Percentiles rank a stretch among this genome's conserved stretches.
Evolutionary conservation across 2,329 filamentous ascomycete species (phyloP).

Genomic region (Colletotrichum tofieldiae): DNA sequence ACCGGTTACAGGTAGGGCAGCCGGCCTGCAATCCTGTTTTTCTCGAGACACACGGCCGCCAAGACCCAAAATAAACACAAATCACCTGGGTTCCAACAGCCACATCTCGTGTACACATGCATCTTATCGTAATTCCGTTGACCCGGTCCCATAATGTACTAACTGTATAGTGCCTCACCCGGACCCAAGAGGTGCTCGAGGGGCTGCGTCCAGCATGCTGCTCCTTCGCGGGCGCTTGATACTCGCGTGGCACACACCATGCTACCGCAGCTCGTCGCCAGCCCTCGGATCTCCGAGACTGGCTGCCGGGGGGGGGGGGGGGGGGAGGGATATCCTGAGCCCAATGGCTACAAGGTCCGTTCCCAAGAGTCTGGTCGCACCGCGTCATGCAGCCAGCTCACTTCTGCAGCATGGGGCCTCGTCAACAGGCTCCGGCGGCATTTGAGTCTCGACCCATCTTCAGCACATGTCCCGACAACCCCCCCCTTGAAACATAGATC

Average conservation of each 20-base stretch:
- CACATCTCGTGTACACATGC: not conserved
- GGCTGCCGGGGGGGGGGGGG: not conserved
- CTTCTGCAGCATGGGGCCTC: constrained; percentile 17
- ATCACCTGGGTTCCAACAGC: not conserved
- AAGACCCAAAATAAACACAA: not conserved
- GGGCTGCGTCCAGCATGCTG: constrained; percentile 1
- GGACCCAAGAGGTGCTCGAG: not conserved
- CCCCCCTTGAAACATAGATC: constrained; percentile 8
- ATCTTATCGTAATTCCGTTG: not conserved
- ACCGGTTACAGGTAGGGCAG: not conserved
- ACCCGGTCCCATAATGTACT: not conserved
- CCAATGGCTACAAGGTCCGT: not conserved
- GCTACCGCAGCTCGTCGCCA: constrained; percentile 11
- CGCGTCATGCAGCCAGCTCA: constrained; percentile 22
- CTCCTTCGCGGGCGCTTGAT: constrained; percentile 27
- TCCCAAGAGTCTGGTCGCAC: constrained; percentile 29
- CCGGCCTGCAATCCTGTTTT: not conserved
- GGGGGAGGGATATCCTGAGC: not conserved
- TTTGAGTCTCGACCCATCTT: constrained; percentile 3
- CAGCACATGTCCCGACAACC: not conserved
- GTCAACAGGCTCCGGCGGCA: constrained; percentile 8
- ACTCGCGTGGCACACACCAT: constrained; percentile 14
- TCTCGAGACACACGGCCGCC: not conserved
- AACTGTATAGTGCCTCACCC: not conserved
- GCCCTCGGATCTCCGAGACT: not conserved